These are phyloP conservation scores for Tillandsia leiboldiana DNA, from an alignment of 176 grass and related monocot genomes.

Conservation along the genomic window DNA sequence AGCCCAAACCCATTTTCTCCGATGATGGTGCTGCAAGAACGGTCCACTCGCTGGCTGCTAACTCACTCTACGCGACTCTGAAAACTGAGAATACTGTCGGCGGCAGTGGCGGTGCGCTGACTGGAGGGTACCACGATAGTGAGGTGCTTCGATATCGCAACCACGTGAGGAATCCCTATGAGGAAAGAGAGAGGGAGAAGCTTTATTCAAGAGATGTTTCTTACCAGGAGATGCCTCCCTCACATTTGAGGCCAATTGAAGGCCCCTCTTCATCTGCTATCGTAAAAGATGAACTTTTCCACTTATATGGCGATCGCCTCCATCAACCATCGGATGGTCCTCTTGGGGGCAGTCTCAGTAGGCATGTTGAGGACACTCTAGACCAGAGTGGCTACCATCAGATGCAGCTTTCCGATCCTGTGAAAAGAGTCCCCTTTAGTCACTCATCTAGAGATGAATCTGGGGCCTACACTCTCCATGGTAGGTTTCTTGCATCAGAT, in stretches of 20 bases:
- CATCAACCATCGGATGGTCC: conserved; percentile 26
- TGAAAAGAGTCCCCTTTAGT: conserved; percentile 23
- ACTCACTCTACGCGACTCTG: neutral
- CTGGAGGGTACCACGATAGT: conserved; percentile 6
- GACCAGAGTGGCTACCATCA: conserved; percentile 4
- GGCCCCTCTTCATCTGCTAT: conserved; percentile 41
- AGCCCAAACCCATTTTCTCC: conserved; percentile 23
- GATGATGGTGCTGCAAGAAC: conserved; percentile 5
- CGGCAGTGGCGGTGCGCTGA: neutral
- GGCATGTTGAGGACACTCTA: conserved; percentile 20
- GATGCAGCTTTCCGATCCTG: conserved; percentile 20
- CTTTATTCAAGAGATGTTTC: conserved; percentile 28
- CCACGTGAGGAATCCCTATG: conserved; percentile 8
- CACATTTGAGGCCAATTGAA: conserved; percentile 30
- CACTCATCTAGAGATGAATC: conserved; percentile 18
- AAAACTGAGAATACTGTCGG: conserved; percentile 16
- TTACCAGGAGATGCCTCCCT: conserved; percentile 14
- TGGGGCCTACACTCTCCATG: conserved; percentile 22
- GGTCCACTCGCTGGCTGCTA: conserved; percentile 21
- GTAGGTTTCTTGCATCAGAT: conserved; percentile 31
- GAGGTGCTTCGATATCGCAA: conserved; percentile 14
- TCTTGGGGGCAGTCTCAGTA: conserved; percentile 22
- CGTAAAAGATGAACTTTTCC: conserved; percentile 19
- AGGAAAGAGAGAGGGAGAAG: conserved; percentile 31
- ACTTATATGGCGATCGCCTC: conserved; percentile 4